Conservation (phyloP, 495 filamentous ascomycete species). For the Penicillium robsamsonii region DNA sequence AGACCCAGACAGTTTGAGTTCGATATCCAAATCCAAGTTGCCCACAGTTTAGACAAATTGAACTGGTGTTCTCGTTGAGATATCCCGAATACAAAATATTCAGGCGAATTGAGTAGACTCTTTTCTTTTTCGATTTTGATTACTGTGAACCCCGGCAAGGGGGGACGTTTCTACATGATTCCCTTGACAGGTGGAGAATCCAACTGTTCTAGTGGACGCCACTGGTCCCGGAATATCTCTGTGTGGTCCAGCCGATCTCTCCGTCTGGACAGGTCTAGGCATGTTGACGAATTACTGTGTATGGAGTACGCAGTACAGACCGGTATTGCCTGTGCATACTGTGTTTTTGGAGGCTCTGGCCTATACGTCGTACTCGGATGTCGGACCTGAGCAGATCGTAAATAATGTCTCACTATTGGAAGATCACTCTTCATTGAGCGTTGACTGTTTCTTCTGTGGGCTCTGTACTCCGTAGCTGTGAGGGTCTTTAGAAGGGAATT, state of each 20-base stretch:
- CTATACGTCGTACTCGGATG: neutral
- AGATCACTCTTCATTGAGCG: neutral
- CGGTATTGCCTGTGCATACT: neutral
- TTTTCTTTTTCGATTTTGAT: neutral
- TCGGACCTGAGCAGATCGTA: neutral
- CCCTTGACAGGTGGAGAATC: slow-evolving; percentile 16
- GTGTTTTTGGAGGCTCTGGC: neutral
- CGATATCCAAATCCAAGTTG: slow-evolving; percentile 1
- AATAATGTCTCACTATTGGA: slow-evolving; percentile 3
- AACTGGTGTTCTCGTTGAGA: neutral
- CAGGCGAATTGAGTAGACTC: neutral
- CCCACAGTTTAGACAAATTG: neutral
- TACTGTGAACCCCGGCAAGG: slow-evolving; percentile 3
- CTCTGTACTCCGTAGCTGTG: too few species aligned
- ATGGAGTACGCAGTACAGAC: neutral
- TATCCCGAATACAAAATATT: neutral
- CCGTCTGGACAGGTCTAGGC: slow-evolving; percentile 13
- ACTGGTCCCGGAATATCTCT: slow-evolving; percentile 17
- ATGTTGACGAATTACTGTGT: neutral
- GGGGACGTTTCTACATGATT: slow-evolving; percentile 12
- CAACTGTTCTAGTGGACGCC: slow-evolving; percentile 19
- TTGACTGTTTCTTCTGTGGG: neutral
- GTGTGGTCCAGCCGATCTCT: slow-evolving; percentile 14
- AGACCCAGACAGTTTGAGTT: slow-evolving; percentile 8
- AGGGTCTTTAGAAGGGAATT: neutral